A percentile compares a stretch with the other conserved stretches of the same genome.
Conservation (phyloP, 2,329 filamentous ascomycete genomes). For the Ramularia endophylla region DNA sequence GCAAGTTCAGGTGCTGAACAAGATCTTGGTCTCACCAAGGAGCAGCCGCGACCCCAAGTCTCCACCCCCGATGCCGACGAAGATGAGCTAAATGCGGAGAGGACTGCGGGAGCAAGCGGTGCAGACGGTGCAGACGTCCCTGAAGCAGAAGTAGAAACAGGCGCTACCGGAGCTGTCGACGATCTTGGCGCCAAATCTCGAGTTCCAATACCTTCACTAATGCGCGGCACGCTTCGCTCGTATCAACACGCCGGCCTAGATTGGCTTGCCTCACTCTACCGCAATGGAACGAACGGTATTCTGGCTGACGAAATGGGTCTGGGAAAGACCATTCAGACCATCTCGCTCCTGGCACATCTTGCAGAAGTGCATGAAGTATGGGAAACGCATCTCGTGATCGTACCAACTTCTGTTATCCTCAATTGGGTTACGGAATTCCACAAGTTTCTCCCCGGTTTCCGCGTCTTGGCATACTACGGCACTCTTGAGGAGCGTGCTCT, state of each 20-base stretch:
- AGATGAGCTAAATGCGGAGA: not conserved
- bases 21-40: conserved; percentile 2
- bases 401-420: conserved; percentile 96
- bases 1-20: conserved; percentile 12
- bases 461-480: conserved; percentile 95
- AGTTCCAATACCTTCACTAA: conserved; percentile 56
- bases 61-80: not conserved
- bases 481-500: conserved; percentile 84
- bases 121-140: conserved; percentile 17
- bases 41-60: too few relatives aligned
- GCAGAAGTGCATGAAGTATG: conserved; percentile 86
- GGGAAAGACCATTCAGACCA: too few relatives aligned
- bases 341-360: conserved; percentile 84
- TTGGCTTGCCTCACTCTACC: conserved; percentile 91
- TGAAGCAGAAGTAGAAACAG: conserved; percentile 18
- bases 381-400: conserved; percentile 93
- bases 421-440: conserved; percentile 99
- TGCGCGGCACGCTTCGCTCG: conserved; percentile 84
- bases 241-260: conserved; percentile 95
- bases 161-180: too few relatives aligned
- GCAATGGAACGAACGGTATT: conserved; percentile 93
- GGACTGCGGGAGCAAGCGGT: conserved; percentile 12
- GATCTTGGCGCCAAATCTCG: conserved; percentile 15
- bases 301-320: too few relatives aligned
- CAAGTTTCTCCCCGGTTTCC: conserved; percentile 97